A percentile compares a stretch with the other conserved stretches of the same genome.
Evolutionary conservation across 768 basidiomycete genomes (phyloP).

Genomic region (Phylloporus sp.): DNA sequence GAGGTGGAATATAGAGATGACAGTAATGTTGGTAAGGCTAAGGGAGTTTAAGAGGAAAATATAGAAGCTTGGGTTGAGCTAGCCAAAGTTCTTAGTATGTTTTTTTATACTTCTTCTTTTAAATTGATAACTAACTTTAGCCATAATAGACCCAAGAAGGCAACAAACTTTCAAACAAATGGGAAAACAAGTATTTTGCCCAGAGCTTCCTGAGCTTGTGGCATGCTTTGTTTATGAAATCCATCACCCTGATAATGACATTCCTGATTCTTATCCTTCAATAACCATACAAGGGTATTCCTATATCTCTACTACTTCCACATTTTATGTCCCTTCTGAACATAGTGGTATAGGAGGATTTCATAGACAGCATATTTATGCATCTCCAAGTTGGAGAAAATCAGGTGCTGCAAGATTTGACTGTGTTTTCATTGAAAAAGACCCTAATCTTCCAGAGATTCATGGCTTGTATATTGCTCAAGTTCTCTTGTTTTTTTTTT

Average conservation of each 20-base stretch:
- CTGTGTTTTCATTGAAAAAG: constrained; percentile 19
- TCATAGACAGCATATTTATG: constrained; percentile 17
- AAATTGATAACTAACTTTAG: not conserved
- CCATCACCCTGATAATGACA: not conserved
- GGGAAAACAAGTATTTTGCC: not conserved
- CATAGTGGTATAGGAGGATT: constrained; percentile 22
- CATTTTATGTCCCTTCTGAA: constrained; percentile 29
- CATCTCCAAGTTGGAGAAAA: constrained; percentile 13
- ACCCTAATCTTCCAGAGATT: constrained; percentile 15
- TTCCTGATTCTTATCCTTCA: not conserved
- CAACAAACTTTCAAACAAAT: not conserved
- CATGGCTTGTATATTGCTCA: constrained; percentile 4
- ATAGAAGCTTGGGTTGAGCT: not conserved
- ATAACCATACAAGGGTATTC: not conserved
- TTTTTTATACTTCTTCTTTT: too few species aligned
- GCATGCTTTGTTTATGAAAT: not conserved
- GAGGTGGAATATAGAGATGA: not conserved
- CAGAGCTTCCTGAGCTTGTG: not conserved
- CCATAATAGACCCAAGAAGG: not conserved
- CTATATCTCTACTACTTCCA: constrained; percentile 18
- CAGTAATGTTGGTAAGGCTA: not conserved
- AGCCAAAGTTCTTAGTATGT: not conserved
- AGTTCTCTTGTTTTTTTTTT: constrained; percentile 15
- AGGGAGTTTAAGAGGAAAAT: not conserved
- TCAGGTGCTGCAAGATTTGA: constrained; percentile 11